Percentiles rank a stretch among this genome's conserved stretches.
These are phyloP conservation scores for Schrenkiella parvula DNA, from an alignment of 345 rosid genomes.

Conservation along the genomic window DNA sequence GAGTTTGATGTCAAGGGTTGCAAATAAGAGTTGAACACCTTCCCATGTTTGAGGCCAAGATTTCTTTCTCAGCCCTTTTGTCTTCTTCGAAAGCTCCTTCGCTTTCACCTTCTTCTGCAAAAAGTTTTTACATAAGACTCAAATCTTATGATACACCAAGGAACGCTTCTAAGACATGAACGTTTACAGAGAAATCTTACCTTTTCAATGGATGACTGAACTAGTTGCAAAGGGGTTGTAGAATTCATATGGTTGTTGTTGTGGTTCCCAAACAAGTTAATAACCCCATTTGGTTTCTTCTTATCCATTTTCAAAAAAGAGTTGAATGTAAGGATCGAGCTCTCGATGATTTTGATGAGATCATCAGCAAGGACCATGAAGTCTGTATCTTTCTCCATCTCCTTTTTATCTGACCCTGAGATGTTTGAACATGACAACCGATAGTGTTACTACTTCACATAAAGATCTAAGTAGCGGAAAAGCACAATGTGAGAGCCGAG, in stretches of 20 bases:
- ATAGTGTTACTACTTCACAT: constrained; percentile 7
- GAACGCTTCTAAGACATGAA: background rate
- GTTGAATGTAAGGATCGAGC: constrained; percentile 57
- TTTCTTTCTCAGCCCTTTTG: constrained; percentile 74
- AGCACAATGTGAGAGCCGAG: background rate
- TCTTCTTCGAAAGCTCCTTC: constrained; percentile 65
- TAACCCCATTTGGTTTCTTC: constrained; percentile 49
- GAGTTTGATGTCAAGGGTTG: constrained; percentile 64
- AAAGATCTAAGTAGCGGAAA: background rate
- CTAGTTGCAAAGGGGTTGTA: constrained; percentile 69
- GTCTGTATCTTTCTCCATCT: constrained; percentile 53
- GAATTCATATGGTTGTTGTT: constrained; percentile 34
- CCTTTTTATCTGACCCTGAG: constrained; percentile 60
- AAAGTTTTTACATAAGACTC: background rate
- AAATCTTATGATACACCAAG: constrained; percentile 10
- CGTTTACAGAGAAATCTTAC: constrained; percentile 22
- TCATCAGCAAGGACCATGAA: constrained; percentile 55
- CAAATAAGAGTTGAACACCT: constrained; percentile 63
- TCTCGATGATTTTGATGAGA: constrained; percentile 62
- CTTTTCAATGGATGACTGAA: constrained; percentile 73
- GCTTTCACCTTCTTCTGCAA: constrained; percentile 65
- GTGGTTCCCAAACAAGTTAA: constrained; percentile 64
- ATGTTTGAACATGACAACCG: constrained; percentile 9
- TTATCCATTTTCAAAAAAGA: constrained; percentile 80
- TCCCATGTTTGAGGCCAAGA: constrained; percentile 70